Conservation (phyloP, 257 asterid genomes). For the Nicotiana tabacum region DNA sequence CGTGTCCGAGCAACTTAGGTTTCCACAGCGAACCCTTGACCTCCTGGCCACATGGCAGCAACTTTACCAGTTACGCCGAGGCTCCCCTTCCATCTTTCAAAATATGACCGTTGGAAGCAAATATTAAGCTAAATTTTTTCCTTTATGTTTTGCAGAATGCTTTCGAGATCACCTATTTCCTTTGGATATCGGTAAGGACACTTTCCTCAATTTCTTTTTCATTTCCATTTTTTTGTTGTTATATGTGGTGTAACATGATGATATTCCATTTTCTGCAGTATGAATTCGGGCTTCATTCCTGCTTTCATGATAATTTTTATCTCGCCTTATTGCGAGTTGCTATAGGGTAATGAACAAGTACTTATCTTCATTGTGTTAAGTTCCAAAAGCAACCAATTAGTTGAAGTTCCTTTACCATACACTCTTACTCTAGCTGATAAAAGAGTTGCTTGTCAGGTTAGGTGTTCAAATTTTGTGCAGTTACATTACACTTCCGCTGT, state of each 20-base stretch:
- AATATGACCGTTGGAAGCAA: neutral
- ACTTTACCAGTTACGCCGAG: no score
- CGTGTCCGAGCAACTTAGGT: no score
- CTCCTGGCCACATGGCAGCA: no score
- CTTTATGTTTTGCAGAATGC: slow-evolving; percentile 59
- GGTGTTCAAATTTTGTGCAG: slow-evolving; percentile 79
- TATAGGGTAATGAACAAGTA: slow-evolving; percentile 51
- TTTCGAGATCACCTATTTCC: slow-evolving; percentile 83
- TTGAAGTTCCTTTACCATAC: neutral
- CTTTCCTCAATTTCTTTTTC: neutral
- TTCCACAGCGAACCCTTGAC: no score
- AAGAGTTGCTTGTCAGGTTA: slow-evolving; percentile 40
- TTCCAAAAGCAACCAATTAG: neutral
- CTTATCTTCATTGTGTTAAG: neutral
- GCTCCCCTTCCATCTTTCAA: no score
- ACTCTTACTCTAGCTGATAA: neutral
- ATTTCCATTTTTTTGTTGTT: neutral
- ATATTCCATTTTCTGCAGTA: slow-evolving; percentile 45
- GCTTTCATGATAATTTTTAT: slow-evolving; percentile 59
- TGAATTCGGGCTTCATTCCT: slow-evolving; percentile 80
- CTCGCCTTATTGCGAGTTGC: slow-evolving; percentile 63
- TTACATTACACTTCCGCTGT: slow-evolving; percentile 89
- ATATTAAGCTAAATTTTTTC: neutral
- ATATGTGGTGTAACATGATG: neutral
- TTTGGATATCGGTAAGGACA: slow-evolving; percentile 73